Conservation (phyloP, 1,284 basidiomycete species). For the Lignosus rhinocerotis region DNA sequence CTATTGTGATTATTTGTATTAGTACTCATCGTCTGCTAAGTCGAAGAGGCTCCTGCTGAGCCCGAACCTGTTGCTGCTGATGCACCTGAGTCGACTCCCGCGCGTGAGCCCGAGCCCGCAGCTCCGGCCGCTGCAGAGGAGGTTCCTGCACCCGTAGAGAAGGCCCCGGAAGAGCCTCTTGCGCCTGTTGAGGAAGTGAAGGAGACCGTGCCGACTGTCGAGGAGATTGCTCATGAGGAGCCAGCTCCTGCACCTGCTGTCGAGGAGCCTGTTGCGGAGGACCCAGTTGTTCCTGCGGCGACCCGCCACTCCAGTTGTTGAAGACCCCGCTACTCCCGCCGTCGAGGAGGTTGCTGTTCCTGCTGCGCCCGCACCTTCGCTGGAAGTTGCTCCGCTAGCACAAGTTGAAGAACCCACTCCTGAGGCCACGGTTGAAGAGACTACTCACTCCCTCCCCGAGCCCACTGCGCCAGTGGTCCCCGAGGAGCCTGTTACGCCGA, state of each 20-base stretch:
- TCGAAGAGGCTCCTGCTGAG: background rate
- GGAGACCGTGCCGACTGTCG: background rate
- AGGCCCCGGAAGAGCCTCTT: background rate
- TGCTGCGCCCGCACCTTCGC: background rate
- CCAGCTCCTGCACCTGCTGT: background rate
- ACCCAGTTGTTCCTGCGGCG: too few relatives aligned
- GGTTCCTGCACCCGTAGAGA: background rate
- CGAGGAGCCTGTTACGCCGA: too few relatives aligned
- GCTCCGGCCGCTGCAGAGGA: background rate
- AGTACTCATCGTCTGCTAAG: background rate
- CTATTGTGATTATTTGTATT: too few relatives aligned
- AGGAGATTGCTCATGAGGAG: conserved; percentile 1
- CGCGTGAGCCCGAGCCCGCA: background rate
- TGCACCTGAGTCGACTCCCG: background rate
- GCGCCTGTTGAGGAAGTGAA: background rate
- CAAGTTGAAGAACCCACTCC: background rate
- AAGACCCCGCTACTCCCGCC: conserved; percentile 2
- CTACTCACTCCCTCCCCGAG: background rate
- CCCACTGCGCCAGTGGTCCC: too few relatives aligned
- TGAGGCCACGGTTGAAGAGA: background rate
- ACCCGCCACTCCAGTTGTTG: background rate
- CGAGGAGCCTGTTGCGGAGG: background rate
- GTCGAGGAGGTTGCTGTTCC: background rate
- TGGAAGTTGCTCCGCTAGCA: background rate
- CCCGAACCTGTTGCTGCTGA: conserved; percentile 2